Base-by-base conservation (phyloP, 495 filamentous ascomycete species). In the Chaetomium tenue region DNA sequence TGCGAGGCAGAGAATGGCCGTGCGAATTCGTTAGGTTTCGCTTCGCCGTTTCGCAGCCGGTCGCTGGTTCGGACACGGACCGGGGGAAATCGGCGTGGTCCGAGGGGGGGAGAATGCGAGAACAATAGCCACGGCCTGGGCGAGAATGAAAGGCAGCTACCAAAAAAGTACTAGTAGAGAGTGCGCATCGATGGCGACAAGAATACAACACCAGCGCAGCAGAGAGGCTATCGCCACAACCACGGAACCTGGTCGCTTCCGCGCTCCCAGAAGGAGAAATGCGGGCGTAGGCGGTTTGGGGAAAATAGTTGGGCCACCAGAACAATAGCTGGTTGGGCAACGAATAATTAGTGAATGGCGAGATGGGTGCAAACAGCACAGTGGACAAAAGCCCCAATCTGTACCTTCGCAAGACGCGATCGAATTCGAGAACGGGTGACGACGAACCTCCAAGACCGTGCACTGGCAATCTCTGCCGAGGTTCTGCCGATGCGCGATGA, bases 271-370 rank as follows among this genome's bases (percentile, higher is more conserved):
- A 58, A 58, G 56, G 40, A 20, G 22, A 37, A 58, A 13, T 28
- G 2, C 52, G 26, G 52, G 28, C 52, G 26, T 13, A 3, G 52
- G n/a, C n/a, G n/a, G n/a, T n/a, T 8, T 56, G 3, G 26, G 39
- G 5, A 50, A 22, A 7, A 16, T 37, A 18, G 12, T 46, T 6
- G 13, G 39, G 13, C 13, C 18, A 2, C 5, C 56, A 26, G 22
- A 46, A 58, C 39, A 58, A 46, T 58, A 25, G 39, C 56, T 28
- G 39, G 39, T 28, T 44, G 15, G 20, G 20, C 28, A 55, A 33
- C 18, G 23, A 28, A 26, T 56, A 23, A 23, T 13, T n/a, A n/a
- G 40, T 57, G 55, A 46, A 58, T 58, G 39, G 55, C 55, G 55
- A 58, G 39, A 58, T 58, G 37, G 37, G 55, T 5, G 37, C 53